Evolutionary conservation across 495 filamentous ascomycete genomes (phyloP).

Genomic region (Aspergillus biplanus): DNA sequence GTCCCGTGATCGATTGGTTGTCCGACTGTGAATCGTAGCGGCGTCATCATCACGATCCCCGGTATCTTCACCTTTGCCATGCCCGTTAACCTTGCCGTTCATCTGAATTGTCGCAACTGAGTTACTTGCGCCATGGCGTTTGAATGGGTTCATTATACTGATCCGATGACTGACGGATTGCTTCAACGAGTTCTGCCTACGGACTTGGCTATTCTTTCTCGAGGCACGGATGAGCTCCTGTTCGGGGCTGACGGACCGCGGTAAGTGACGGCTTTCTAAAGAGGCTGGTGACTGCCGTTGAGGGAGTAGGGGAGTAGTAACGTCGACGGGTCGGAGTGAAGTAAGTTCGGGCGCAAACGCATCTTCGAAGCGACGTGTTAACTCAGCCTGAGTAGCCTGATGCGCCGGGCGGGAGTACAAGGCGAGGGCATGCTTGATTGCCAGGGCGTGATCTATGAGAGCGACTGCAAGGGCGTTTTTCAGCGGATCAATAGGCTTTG

Average conservation of each 20-base stretch:
- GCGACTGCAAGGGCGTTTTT: slow-evolving; percentile 84
- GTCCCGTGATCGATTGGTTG: slow-evolving; percentile 44
- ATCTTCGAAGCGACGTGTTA: slow-evolving; percentile 51
- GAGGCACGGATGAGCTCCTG: slow-evolving; percentile 42
- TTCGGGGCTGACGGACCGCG: slow-evolving; percentile 44
- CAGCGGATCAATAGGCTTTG: slow-evolving; percentile 60
- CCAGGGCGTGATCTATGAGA: slow-evolving; percentile 84
- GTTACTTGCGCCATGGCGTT: slow-evolving; percentile 42
- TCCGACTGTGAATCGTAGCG: slow-evolving; percentile 49
- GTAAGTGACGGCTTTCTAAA: slow-evolving; percentile 30
- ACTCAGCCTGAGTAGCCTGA: slow-evolving; percentile 60
- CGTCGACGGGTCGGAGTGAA: slow-evolving; percentile 34
- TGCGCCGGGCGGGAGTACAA: slow-evolving; percentile 64
- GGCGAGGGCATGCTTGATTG: slow-evolving; percentile 79
- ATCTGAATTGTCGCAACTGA: slow-evolving; percentile 43
- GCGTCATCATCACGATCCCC: slow-evolving; percentile 44
- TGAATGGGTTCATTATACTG: slow-evolving; percentile 54
- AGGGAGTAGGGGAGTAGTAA: slow-evolving; percentile 30
- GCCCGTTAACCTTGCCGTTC: slow-evolving; percentile 32
- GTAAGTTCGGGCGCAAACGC: slow-evolving; percentile 54
- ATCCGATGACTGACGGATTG: slow-evolving; percentile 52
- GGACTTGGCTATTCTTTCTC: slow-evolving; percentile 33
- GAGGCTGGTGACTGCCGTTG: slow-evolving; percentile 32
- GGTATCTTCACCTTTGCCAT: slow-evolving; percentile 13
- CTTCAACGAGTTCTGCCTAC: slow-evolving; percentile 40